phyloP scores from a whole-genome alignment of 73 alveolate genomes.

The Tetrahymena malaccensis region DNA sequence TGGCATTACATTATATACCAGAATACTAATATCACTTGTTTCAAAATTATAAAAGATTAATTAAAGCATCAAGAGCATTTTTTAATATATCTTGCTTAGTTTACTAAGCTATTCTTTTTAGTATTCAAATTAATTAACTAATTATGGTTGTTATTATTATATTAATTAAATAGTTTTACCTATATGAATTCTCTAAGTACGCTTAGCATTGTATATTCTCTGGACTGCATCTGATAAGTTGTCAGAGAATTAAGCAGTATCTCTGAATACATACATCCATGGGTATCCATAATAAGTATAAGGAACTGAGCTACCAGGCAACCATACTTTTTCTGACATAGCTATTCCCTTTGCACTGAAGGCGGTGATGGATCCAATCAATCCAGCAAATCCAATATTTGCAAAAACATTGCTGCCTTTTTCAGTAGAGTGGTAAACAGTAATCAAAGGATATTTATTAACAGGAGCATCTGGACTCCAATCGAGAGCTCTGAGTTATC shows the following conservation, averaged over 20 bases:
- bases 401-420: slow-evolving; percentile 13
- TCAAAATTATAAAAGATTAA: not conserved
- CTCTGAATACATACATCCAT: slow-evolving; percentile 14
- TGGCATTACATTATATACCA: not conserved
- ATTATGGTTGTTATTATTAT: not conserved
- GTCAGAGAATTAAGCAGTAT: not conserved
- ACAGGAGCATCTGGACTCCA: slow-evolving; percentile 17
- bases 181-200: not conserved
- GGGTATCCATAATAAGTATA: slow-evolving; percentile 6
- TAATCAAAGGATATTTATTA: not conserved
- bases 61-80: not conserved
- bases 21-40: not conserved
- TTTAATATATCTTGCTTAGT: not conserved
- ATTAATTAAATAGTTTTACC: not conserved
- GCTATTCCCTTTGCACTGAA: not conserved
- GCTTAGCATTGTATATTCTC: not conserved
- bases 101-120: not conserved
- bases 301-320: not conserved
- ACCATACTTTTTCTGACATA: slow-evolving; percentile 10
- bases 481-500: slow-evolving; percentile 15
- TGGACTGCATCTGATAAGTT: not conserved
- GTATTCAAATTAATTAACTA: not conserved
- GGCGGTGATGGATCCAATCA: slow-evolving; percentile 19
- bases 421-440: slow-evolving; percentile 19
- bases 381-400: slow-evolving; percentile 13